Percentiles rank a stretch among this genome's conserved stretches.
Conservation (phyloP, 75 land plant genomes). For the Gnetum montanum region DNA sequence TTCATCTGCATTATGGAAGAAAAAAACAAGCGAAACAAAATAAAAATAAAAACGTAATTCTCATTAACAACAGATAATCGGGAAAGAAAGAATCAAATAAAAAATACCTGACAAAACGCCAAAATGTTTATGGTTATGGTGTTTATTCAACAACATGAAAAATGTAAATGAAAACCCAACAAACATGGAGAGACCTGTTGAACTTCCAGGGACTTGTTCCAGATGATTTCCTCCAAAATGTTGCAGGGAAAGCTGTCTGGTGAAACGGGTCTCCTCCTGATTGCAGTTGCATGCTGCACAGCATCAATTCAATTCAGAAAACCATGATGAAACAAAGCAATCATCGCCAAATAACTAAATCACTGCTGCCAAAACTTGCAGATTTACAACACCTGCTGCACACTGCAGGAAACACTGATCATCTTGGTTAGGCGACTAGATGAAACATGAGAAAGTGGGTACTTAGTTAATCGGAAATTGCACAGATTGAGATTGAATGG, state of each 20-base stretch:
- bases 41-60: neutral
- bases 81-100: neutral
- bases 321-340: neutral
- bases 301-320: neutral
- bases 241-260: constrained; percentile 38
- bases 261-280: constrained; percentile 29
- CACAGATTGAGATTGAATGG: too few species aligned
- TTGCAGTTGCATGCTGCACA: constrained; percentile 8
- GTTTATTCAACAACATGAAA: neutral
- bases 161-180: neutral
- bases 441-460: too few species aligned
- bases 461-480: too few species aligned
- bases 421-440: too few species aligned
- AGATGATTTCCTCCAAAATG: constrained; percentile 44
- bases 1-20: constrained; percentile 29
- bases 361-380: neutral
- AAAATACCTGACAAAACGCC: neutral
- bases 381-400: neutral
- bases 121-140: neutral
- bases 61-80: neutral
- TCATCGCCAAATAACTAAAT: neutral
- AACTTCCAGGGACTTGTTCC: constrained; percentile 43
- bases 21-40: neutral
- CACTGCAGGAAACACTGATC: neutral
- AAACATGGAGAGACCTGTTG: constrained; percentile 25